Percentiles rank a stretch among this genome's conserved stretches.
Conservation (phyloP, 2,329 filamentous ascomycete genomes). For the Aspergillus glaucus region DNA sequence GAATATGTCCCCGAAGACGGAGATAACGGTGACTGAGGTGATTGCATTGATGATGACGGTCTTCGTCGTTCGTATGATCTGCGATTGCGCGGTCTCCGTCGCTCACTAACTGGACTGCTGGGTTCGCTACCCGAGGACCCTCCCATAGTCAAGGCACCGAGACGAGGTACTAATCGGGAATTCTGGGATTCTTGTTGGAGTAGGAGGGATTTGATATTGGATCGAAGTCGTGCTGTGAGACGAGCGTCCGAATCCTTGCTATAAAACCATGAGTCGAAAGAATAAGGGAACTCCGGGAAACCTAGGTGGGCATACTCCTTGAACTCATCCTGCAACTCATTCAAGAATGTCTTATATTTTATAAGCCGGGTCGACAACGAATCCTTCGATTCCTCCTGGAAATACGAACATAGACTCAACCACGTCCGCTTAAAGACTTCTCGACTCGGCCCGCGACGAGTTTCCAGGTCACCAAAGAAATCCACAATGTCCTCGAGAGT, state of each 20-base stretch:
- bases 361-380: slow-evolving; percentile 44
- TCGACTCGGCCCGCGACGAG: slow-evolving; percentile 14
- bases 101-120: slow-evolving; percentile 22
- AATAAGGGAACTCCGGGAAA: background rate
- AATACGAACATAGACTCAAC: slow-evolving; percentile 43
- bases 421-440: slow-evolving; percentile 46
- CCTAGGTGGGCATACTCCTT: slow-evolving; percentile 37
- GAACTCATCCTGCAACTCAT: slow-evolving; percentile 39
- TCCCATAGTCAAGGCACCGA: slow-evolving; percentile 21
- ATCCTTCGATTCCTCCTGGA: slow-evolving; percentile 43
- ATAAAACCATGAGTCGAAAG: slow-evolving; percentile 6
- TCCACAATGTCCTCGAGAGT: slow-evolving; percentile 48
- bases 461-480: slow-evolving; percentile 39
- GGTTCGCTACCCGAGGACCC: slow-evolving; percentile 17
- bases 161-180: slow-evolving; percentile 18
- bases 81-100: slow-evolving; percentile 19
- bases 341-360: slow-evolving; percentile 46
- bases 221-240: slow-evolving; percentile 21
- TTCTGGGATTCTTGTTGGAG: slow-evolving; percentile 27
- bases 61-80: slow-evolving; percentile 32
- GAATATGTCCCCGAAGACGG: slow-evolving; percentile 24
- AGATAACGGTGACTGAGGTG: slow-evolving; percentile 24
- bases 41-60: slow-evolving; percentile 18
- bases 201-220: slow-evolving; percentile 21
- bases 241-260: slow-evolving; percentile 22